Evolutionary conservation across 75 land plant species (phyloP), one percentile per base, ranked within the genome.

Genomic region (Azolla pinnata): DNA sequence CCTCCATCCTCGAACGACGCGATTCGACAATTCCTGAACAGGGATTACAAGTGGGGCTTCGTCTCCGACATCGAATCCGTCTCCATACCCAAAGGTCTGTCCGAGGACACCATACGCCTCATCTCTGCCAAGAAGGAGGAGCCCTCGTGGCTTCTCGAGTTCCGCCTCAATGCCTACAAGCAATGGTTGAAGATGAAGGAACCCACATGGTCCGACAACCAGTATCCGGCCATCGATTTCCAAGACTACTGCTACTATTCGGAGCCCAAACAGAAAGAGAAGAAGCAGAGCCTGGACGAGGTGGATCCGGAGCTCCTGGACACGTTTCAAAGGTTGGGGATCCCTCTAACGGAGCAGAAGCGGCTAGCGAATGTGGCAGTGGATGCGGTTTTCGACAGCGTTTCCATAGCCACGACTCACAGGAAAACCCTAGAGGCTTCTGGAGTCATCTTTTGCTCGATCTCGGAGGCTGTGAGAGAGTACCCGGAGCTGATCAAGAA

Each of bases 321-420:
- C 73, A 83, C 86, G 28, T 95, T 89, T 67, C 78, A 79, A 38
- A 82, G 64, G 54, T 63, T 89, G 20, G 88, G 91, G 1, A 79
- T 95, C 2, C 99, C 99, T 23, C 58, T 95, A 52, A 95, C 75
- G 33, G 99, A 95, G 58, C 91, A 80, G 72, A 89, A 88, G 60
- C 67, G 99, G 3, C 65, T 95, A 45, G 82, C 97, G 10, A 95
- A 95, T 71, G 99, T 95, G 4, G 99, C 99, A 5, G 97, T 95
- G 21, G 99, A 95, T 71, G 99, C 97, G 0, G 97, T 95, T 18
- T 71, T 95, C 31, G 99, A 95, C 64, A 83, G 88, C 54, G 91
- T 87, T 12, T 95, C 99, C n/a, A 89, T 95, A 42, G 99, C 99
- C 8, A 95, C 99, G 3, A 95, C 97, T 0, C 99, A 95, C 67